Percentiles rank a stretch among this genome's conserved stretches.
Conservation (phyloP, 2,329 filamentous ascomycete genomes). For the Aspergillus pseudoterreus region DNA sequence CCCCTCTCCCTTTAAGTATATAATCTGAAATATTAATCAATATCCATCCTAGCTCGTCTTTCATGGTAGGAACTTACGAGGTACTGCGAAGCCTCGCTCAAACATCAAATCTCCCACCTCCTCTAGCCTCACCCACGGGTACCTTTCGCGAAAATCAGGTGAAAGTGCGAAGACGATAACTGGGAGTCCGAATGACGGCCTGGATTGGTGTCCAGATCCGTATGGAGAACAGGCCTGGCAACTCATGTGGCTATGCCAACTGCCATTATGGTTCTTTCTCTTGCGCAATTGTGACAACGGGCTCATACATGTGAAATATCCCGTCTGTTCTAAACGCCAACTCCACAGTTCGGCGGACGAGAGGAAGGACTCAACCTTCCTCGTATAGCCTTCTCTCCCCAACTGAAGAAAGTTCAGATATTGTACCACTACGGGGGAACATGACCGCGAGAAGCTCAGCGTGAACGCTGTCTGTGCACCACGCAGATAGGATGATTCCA, state of each 20-base stretch:
- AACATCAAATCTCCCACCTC: background rate
- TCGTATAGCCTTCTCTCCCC: conserved; percentile 56
- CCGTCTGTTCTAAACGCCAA: background rate
- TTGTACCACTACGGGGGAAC: conserved; percentile 62
- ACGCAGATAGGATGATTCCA: conserved; percentile 64
- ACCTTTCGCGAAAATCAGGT: background rate
- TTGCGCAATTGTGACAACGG: background rate
- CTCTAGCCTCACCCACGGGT: background rate
- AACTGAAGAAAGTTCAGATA: conserved; percentile 67
- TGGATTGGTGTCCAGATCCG: background rate
- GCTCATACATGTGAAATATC: background rate
- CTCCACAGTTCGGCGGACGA: background rate
- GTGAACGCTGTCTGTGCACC: conserved; percentile 45
- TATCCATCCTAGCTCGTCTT: background rate
- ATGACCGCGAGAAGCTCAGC: conserved; percentile 65
- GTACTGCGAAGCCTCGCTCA: background rate
- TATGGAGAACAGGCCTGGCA: background rate
- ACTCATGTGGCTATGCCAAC: background rate
- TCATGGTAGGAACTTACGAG: background rate
- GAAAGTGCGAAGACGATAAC: background rate
- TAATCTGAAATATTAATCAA: background rate
- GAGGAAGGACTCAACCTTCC: background rate
- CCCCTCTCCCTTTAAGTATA: conserved; percentile 32
- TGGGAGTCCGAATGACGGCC: background rate
- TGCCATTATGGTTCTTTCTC: background rate